Base-by-base conservation (phyloP, 179 eudicot species). In the Heliamphora pulchella region DNA sequence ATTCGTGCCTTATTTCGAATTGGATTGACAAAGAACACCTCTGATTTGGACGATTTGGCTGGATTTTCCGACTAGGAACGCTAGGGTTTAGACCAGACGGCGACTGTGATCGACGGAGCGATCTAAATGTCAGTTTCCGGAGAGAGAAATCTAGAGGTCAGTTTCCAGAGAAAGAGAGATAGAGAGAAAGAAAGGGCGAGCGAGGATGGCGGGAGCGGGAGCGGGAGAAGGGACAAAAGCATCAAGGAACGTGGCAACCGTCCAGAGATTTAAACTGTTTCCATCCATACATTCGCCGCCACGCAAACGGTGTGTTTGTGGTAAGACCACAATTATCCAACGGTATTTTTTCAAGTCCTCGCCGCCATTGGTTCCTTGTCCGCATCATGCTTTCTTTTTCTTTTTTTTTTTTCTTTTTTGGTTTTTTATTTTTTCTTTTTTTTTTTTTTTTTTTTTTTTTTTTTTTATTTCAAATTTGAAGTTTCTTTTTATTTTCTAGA, bases 161-260 rank as follows among this genome's bases (percentile, higher is more conserved):
- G 31, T 31, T 31, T 31, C 31, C 31, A 31, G 31, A 31, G 31
- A 39, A 4, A 43, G 62, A 66, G 57, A 14, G 46, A 43, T 31
- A 15, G 81, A 41, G 47, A 31, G 64, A 58, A n/a, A 64, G 63
- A 13, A 75, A 74, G 83, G 78, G 78, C 18, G 85, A 47, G 75
- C 83, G 85, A 59, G 69, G 82, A 74, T 83, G 87, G 85, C 87
- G 87, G 84, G 86, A 83, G 77, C 9, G 82, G 62, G 63, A 5
- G 50, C 13, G 20, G 51, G 10, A 54, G 43, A 22, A 64, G 68
- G 41, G 11, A 67, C 47, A 50, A 20, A 41, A 10, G 5, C 31
- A 31, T 31, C 31, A 31, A 50, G 61, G 18, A 0, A 43, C 61
- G 50, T 13, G 76, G 76, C 61, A 63, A 11, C 68, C 68, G 1